A percentile compares a stretch with the other conserved stretches of the same genome.
Conservation (phyloP, 2,329 filamentous ascomycete species). For the Ilyonectria robusta region DNA sequence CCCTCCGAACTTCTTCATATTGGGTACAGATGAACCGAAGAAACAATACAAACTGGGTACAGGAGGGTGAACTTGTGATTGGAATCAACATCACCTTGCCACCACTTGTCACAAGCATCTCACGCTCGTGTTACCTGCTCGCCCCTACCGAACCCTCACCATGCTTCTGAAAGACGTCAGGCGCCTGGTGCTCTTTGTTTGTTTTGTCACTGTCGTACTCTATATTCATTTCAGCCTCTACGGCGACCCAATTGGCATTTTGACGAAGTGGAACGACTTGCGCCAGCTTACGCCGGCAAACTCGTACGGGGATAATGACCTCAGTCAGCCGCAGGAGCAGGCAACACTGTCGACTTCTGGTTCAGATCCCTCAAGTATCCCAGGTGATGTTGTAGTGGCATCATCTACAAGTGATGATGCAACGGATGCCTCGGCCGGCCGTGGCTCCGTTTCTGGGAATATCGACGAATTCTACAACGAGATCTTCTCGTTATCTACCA, state of each 20-base stretch:
- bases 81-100: not conserved
- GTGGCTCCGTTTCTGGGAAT: slow-evolving; percentile 5
- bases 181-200: slow-evolving; percentile 49
- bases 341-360: not conserved
- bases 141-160: slow-evolving; percentile 15
- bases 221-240: too few relatives aligned
- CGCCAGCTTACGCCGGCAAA: too few relatives aligned
- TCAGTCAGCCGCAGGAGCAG: not conserved
- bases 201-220: slow-evolving; percentile 29
- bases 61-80: too few relatives aligned
- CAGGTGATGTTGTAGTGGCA: too few relatives aligned
- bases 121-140: not conserved
- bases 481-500: slow-evolving; percentile 63
- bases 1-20: too few relatives aligned
- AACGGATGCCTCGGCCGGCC: not conserved
- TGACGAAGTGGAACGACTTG: too few relatives aligned
- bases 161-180: slow-evolving; percentile 54
- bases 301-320: too few relatives aligned
- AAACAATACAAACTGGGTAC: too few relatives aligned
- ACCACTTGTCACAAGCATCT: not conserved
- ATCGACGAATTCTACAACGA: slow-evolving; percentile 49
- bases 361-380: too few relatives aligned
- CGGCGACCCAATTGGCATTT: too few relatives aligned
- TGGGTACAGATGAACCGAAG: too few relatives aligned
- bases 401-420: not conserved